Evolutionary conservation across 352 stramenopile genomes (phyloP).

Genomic region (Stramenopiles sp.): DNA sequence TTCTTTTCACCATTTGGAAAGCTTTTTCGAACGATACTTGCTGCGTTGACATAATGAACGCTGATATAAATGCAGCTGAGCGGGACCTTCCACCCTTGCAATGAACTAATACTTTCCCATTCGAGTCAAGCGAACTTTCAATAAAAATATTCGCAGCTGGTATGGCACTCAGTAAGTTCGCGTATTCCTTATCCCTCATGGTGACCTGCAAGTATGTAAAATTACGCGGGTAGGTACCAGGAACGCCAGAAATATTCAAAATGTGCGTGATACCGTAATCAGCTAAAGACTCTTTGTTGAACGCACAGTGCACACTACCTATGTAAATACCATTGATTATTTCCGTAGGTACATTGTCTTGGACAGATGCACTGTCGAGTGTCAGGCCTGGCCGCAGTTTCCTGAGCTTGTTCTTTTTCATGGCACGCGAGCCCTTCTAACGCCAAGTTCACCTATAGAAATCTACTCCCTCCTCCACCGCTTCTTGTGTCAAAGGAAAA

Average conservation of each 20-base stretch:
- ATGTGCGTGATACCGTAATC: conserved; percentile 43
- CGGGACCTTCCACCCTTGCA: conserved; percentile 55
- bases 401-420: no score
- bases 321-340: conserved; percentile 45
- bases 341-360: conserved; percentile 57
- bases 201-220: conserved; percentile 68
- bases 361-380: conserved; percentile 20
- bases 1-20: conserved; percentile 31
- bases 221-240: conserved; percentile 55
- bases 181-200: conserved; percentile 62
- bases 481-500: no score
- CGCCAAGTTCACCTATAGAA: no score
- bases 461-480: no score
- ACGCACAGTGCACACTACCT: conserved; percentile 55
- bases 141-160: conserved; percentile 52
- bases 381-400: neutral
- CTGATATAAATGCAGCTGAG: conserved; percentile 46
- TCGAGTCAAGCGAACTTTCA: conserved; percentile 33
- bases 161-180: conserved; percentile 59
- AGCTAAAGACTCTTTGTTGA: conserved; percentile 55
- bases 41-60: conserved; percentile 51
- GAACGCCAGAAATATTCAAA: conserved; percentile 52
- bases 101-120: conserved; percentile 50
- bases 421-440: no score
- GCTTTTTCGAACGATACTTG: conserved; percentile 35